Evolutionary conservation across 2,329 filamentous ascomycete genomes (phyloP).

Genomic region (Aspergillus sp.): DNA sequence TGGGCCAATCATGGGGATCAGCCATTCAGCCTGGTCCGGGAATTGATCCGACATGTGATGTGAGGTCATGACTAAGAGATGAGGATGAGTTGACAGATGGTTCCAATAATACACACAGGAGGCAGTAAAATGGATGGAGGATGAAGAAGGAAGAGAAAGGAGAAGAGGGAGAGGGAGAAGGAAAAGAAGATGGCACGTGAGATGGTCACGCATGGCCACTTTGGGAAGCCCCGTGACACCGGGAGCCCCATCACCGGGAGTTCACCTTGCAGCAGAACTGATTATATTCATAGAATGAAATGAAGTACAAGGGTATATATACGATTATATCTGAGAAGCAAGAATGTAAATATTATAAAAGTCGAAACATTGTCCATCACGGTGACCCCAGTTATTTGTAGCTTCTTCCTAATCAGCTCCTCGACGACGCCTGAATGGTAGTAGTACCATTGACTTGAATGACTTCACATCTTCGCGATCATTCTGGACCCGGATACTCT

Average conservation of each 20-base stretch:
- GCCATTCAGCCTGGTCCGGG: background rate
- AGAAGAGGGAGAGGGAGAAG: background rate
- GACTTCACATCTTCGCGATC: background rate
- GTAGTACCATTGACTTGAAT: background rate
- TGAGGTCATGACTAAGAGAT: background rate
- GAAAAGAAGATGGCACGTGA: background rate
- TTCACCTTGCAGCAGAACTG: too few species aligned
- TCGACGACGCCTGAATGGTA: too few species aligned
- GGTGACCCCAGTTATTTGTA: too few species aligned
- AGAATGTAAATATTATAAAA: too few species aligned
- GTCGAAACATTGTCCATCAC: too few species aligned
- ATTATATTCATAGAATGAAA: too few species aligned
- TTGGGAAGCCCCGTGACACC: too few species aligned
- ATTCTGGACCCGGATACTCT: background rate
- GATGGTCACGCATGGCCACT: background rate
- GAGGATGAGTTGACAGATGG: background rate
- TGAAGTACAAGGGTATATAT: too few species aligned
- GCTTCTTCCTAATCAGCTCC: too few species aligned
- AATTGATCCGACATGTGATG: background rate
- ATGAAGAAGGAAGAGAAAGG: background rate
- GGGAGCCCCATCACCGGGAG: too few species aligned
- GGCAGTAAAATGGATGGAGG: background rate
- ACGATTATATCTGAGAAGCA: too few species aligned
- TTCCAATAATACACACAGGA: background rate
- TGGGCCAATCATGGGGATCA: background rate